phyloP scores from a whole-genome alignment of 2,329 filamentous ascomycete species.

The Ascochyta fabae region DNA sequence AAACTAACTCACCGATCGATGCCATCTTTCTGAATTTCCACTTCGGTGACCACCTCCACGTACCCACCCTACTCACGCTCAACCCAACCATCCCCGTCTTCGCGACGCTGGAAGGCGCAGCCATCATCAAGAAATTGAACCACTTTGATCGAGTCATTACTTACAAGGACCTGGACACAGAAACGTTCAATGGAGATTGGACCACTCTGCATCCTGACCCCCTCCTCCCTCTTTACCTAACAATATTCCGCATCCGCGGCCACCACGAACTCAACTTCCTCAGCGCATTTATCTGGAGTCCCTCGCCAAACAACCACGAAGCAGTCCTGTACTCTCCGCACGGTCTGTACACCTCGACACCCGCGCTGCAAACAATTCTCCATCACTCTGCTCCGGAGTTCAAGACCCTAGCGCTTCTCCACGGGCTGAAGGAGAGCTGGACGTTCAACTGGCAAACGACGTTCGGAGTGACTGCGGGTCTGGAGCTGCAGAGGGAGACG shows the following conservation, averaged over 20 bases:
- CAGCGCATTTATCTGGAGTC: slow-evolving; percentile 5
- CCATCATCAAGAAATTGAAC: neutral
- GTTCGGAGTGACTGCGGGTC: slow-evolving; percentile 3
- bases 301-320: slow-evolving; percentile 5
- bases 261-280: slow-evolving; percentile 18
- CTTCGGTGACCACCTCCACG: slow-evolving; percentile 10
- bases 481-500: slow-evolving; percentile 5
- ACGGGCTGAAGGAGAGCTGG: slow-evolving; percentile 15
- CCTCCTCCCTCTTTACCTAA: slow-evolving; percentile 10
- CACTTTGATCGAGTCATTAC: neutral
- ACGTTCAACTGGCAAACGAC: slow-evolving; percentile 8
- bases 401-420: slow-evolving; percentile 7
- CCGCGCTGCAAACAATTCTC: slow-evolving; percentile 12
- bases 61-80: slow-evolving; percentile 9
- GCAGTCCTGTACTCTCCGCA: slow-evolving; percentile 15
- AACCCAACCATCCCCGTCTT: slow-evolving; percentile 5
- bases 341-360: slow-evolving; percentile 6
- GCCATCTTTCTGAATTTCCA: slow-evolving; percentile 10
- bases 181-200: neutral
- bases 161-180: neutral
- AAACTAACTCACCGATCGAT: neutral
- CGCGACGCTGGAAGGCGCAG: neutral
- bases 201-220: neutral
- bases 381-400: neutral
- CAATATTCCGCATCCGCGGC: slow-evolving; percentile 8